These are phyloP conservation scores for Magnolia changhungtana DNA, from an alignment of 164 flowering plant species.

Conservation along the genomic window DNA sequence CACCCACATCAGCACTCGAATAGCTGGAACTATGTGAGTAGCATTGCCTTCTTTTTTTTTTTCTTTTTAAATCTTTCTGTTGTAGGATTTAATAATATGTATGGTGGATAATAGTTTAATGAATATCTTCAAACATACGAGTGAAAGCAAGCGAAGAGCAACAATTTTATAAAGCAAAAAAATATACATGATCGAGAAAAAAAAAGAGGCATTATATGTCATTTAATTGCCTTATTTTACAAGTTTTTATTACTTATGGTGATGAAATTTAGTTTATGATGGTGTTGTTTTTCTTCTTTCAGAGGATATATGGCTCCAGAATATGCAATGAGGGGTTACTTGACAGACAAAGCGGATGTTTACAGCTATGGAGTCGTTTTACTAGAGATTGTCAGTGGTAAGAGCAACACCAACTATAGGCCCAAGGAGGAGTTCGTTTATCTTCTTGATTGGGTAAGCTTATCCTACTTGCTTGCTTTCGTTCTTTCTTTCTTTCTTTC, in stretches of 20 bases:
- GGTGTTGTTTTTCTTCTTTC: neutral
- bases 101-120: neutral
- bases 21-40: slow-evolving; percentile 81
- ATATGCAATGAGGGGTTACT: slow-evolving; percentile 41
- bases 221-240: too few species aligned
- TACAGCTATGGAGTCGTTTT: slow-evolving; percentile 43
- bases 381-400: slow-evolving; percentile 45
- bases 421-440: slow-evolving; percentile 33
- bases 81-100: neutral
- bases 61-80: neutral
- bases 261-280: neutral
- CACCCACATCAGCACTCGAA: slow-evolving; percentile 70
- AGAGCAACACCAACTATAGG: slow-evolving; percentile 30
- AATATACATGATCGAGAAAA: neutral
- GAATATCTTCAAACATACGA: neutral
- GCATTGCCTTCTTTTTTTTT: neutral
- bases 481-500: neutral
- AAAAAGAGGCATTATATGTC: too few species aligned
- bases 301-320: slow-evolving; percentile 53
- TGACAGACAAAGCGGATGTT: slow-evolving; percentile 47
- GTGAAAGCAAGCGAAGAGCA: neutral
- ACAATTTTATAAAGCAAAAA: neutral
- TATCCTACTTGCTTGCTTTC: neutral
- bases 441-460: slow-evolving; percentile 44
- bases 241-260: too few species aligned